Conservation (phyloP, 371 early-diverging fungal genomes). For the Mucor lusitanicus region DNA sequence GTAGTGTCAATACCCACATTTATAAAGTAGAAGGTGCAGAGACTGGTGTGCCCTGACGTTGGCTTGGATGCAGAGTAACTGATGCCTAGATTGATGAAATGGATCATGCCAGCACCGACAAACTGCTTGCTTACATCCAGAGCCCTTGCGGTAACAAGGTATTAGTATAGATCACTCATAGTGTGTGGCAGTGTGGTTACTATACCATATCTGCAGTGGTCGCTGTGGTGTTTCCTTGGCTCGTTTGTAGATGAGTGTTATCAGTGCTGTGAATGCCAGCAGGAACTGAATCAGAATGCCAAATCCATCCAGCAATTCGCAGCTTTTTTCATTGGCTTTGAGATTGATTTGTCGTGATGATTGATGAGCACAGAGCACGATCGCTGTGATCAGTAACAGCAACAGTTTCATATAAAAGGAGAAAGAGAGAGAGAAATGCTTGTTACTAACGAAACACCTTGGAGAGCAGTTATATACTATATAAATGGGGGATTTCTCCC, state of each 20-base stretch:
- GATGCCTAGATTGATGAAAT: slow-evolving; percentile 57
- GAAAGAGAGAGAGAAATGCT: not conserved
- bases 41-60: slow-evolving; percentile 44
- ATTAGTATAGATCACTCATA: not conserved
- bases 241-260: slow-evolving; percentile 59
- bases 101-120: slow-evolving; percentile 60
- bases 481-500: not conserved
- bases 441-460: not conserved
- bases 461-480: not conserved
- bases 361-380: not conserved
- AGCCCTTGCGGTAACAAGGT: slow-evolving; percentile 37
- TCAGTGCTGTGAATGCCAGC: slow-evolving; percentile 56
- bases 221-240: slow-evolving; percentile 61
- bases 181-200: not conserved
- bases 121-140: slow-evolving; percentile 68
- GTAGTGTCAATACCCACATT: slow-evolving; percentile 67
- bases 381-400: not conserved
- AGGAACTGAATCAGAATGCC: slow-evolving; percentile 61
- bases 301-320: slow-evolving; percentile 60
- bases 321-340: slow-evolving; percentile 25
- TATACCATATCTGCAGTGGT: slow-evolving; percentile 62
- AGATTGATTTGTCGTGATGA: not conserved
- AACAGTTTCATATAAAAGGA: not conserved
- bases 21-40: slow-evolving; percentile 65
- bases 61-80: slow-evolving; percentile 48